A percentile compares a stretch with the other conserved stretches of the same genome.
These are phyloP conservation scores for Anacardium occidentale DNA, from an alignment of 345 rosid species.

Conservation along the genomic window DNA sequence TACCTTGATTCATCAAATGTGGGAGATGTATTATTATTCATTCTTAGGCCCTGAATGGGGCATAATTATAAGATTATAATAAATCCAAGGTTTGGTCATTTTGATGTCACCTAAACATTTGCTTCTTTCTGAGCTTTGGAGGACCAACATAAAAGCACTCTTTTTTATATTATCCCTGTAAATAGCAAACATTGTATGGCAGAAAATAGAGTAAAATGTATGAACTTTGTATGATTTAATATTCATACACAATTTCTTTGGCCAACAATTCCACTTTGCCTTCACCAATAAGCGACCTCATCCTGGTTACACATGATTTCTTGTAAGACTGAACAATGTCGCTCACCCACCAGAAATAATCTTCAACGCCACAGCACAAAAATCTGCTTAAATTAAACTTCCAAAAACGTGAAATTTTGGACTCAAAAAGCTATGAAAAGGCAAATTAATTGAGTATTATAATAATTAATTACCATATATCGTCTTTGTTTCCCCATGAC, in stretches of 20 bases:
- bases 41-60: too few relatives aligned
- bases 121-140: too few relatives aligned
- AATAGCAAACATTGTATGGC: too few relatives aligned
- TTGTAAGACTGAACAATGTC: neutral
- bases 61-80: too few relatives aligned
- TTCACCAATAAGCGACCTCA: slow-evolving; percentile 5
- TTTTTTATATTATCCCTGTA: too few relatives aligned
- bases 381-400: neutral
- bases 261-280: neutral
- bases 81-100: too few relatives aligned
- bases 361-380: neutral
- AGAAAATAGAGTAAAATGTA: too few relatives aligned
- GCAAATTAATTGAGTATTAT: too few relatives aligned
- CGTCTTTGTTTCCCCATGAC: slow-evolving; percentile 44
- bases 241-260: neutral
- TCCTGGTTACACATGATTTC: neutral
- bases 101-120: too few relatives aligned
- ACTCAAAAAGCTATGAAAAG: neutral
- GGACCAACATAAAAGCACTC: too few relatives aligned
- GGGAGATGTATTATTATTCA: too few relatives aligned
- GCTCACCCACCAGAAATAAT: neutral
- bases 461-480: slow-evolving; percentile 22
- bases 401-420: neutral
- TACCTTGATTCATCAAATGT: too few relatives aligned
- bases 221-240: neutral